Evolutionary conservation across 768 basidiomycete genomes (phyloP).

Genomic region (Calocera viscosa): DNA sequence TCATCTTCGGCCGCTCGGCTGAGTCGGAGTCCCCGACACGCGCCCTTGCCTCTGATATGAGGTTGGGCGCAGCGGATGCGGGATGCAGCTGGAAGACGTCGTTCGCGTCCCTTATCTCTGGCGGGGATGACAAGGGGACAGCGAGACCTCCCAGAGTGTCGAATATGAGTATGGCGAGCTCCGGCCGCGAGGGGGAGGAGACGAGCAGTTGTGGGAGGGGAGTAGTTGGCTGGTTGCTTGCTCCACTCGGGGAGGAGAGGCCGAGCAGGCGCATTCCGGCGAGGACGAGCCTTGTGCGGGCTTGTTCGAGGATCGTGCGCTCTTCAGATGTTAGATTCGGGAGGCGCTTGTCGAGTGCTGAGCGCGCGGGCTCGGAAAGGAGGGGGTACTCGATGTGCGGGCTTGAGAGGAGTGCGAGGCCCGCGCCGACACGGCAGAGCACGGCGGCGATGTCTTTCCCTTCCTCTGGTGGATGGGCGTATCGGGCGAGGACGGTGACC

Average conservation of each 20-base stretch:
- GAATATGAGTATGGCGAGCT: constrained; percentile 28
- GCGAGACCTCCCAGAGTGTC: constrained; percentile 30
- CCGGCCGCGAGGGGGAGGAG: constrained; percentile 34
- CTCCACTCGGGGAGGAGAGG: constrained; percentile 34
- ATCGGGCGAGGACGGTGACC: constrained; percentile 30
- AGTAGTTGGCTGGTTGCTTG: constrained; percentile 23
- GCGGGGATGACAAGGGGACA: constrained; percentile 18
- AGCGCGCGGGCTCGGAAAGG: constrained; percentile 27
- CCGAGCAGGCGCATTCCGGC: constrained; percentile 30
- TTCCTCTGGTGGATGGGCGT: constrained; percentile 23
- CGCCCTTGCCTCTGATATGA: constrained; percentile 24
- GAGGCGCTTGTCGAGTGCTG: constrained; percentile 20
- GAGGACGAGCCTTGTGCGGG: constrained; percentile 27
- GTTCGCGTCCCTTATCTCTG: constrained; percentile 46
- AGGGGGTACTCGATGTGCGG: constrained; percentile 48
- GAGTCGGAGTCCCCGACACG: constrained; percentile 28
- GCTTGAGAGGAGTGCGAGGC: constrained; percentile 45
- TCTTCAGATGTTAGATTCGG: constrained; percentile 15
- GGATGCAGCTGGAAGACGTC: constrained; percentile 58
- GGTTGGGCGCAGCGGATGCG: constrained; percentile 25
- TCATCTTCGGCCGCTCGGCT: constrained; percentile 18
- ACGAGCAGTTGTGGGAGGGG: constrained; percentile 52
- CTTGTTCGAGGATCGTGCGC: constrained; percentile 20
- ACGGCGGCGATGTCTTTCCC: constrained; percentile 29
- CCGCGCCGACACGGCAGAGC: constrained; percentile 32